Evolutionary conservation across 306 rosid species (phyloP), one percentile per base, ranked within the genome.

Genomic region (Dalbergia cultrata): DNA sequence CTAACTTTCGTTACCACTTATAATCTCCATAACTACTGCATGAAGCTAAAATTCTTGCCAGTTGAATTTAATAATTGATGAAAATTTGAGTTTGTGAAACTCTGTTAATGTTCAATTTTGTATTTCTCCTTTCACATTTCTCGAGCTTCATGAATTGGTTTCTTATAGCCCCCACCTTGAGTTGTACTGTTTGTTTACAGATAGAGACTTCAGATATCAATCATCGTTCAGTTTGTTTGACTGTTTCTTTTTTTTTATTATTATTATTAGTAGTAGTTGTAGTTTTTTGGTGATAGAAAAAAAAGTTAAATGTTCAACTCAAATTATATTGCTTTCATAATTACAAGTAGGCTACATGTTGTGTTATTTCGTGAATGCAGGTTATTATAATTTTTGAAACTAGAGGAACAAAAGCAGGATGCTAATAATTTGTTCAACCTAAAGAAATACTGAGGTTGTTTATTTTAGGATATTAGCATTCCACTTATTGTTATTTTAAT

Each of bases 351-450:
- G 70, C 60, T 66, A 44, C 33, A 17, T 50, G 16, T 65, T 39
- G 17, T 31, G 13, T 64, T 54, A 54, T 52, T 72, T 53, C 52
- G 69, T 39, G 70, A 81, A 33, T 65, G 53, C 67, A 33, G 53
- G 35, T 41, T 80, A 34, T 64, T 64, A 69, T 67, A 33, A 47
- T 45, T 63, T 45, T 76, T 75, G 35, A 26, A 75, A 47, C 13
- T 47, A 16, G 13, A 13, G 63, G 52, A 64, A 50, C 37, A 18
- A 72, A n/a, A 6, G 60, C n/a, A 26, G 79, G 70, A 44, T 63
- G 33, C 12, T 18, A 35, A 35, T 64, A 53, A 76, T 63, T 33
- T 59, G 63, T 64, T 59, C 26, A 69, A 49, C 21, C 39, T 68
- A 63, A 8, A 37, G 13, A 35, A 54, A 53, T 11, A 37, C 37